Conservation (phyloP, 345 rosid species). For the Salix udensis region DNA sequence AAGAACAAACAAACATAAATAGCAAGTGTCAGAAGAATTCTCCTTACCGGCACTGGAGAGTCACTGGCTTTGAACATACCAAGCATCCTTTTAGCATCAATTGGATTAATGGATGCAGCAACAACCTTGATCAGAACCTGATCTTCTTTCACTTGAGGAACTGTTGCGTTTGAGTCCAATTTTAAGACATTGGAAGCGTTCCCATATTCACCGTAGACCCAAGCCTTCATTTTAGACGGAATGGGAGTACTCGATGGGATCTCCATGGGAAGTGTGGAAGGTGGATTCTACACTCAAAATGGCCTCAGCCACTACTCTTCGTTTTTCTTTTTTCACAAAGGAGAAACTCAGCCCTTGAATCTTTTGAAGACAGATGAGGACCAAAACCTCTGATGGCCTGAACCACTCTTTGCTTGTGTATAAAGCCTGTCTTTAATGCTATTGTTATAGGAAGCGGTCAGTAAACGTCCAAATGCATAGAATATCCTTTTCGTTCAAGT, state of each 20-base stretch:
- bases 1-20: neutral
- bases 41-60: conserved; percentile 11
- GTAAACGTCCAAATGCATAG: no score
- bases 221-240: conserved; percentile 11
- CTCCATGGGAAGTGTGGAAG: neutral
- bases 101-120: conserved; percentile 15
- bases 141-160: conserved; percentile 12
- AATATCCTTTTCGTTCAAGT: no score
- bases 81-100: conserved; percentile 9
- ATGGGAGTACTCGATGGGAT: neutral
- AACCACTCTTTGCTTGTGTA: no score
- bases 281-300: no score
- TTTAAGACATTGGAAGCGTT: neutral
- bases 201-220: conserved; percentile 15
- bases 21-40: neutral
- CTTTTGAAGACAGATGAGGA: no score
- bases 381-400: no score
- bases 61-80: conserved; percentile 7
- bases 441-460: no score
- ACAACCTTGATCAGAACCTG: conserved; percentile 19
- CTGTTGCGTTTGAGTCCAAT: neutral
- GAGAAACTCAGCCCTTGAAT: no score
- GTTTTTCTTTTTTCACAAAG: no score
- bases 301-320: no score
- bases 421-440: no score